Evolutionary conservation across 2,329 filamentous ascomycete species (phyloP), one percentile per base, ranked within the genome.

Genomic region (Alternaria panax): DNA sequence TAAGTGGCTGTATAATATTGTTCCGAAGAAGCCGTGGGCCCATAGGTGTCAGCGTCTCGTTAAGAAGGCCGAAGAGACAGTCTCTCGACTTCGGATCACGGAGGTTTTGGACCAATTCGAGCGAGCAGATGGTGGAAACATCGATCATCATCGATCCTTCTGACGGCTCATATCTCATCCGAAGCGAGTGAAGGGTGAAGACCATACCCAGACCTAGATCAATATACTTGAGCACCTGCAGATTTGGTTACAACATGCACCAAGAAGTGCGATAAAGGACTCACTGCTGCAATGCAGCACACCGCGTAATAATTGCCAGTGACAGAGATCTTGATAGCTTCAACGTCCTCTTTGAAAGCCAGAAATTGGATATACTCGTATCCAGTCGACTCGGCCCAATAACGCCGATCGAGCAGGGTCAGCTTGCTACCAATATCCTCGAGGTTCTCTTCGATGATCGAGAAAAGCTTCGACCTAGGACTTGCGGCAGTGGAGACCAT

Each of bases 81-180:
- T 94, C 87, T 63, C 88, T 92, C 0, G 93, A 96, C 66, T 90
- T 93, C 0, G 88, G 72, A 66, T 90, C 88, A 12, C 91, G 88
- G 0, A 93, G 74, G 66, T 97, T 99, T 70, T 97, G 92, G 25
- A 98, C 90, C 6, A 99, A 84, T 75, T 99, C 95, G 3, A 99
- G 82, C 0, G 92, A 92, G 36, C 89, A 86, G 27, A 97, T 92
- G 0, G 93, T 96, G 0, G 92, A 90, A 2, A 95, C 84, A 70
- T 97, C 94, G 68, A 98, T 96, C 86, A 96, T 92, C 93, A 98
- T 97, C 0, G 92, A 92, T 24, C 94, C 91, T 73, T 96, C 92
- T 0, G 92, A 93, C 1, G 93, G 90, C 70, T 94, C 90, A 67
- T 96, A 97, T 63, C 88, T 90, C 71, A 98, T 90, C 4, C 92